phyloP scores from a whole-genome alignment of 176 grass and related monocot species.

The Oryza longistaminata region DNA sequence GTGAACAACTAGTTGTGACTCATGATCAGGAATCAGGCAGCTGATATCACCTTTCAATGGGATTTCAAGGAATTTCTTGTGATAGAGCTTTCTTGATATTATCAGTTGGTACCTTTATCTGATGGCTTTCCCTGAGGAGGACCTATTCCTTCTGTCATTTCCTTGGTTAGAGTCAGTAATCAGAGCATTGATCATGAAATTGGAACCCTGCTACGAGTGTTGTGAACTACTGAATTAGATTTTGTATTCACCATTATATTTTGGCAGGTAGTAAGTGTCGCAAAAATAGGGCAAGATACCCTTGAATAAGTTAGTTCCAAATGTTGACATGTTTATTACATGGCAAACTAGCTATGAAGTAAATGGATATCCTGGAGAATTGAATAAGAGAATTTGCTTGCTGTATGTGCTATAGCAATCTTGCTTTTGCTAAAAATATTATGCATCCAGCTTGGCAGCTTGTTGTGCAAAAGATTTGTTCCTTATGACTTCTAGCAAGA shows the following conservation, averaged over 20 bases:
- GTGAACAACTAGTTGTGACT: background rate
- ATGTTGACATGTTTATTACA: background rate
- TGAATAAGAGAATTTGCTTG: background rate
- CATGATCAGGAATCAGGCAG: background rate
- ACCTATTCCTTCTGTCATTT: background rate
- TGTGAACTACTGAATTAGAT: background rate
- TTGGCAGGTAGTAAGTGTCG: background rate
- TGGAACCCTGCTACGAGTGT: background rate
- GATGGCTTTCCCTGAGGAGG: background rate
- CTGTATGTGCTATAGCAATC: background rate
- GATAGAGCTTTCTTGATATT: background rate
- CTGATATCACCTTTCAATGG: background rate
- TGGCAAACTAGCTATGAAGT: background rate
- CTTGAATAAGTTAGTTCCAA: background rate
- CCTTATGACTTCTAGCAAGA: background rate
- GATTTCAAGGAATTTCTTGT: background rate
- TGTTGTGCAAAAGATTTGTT: background rate
- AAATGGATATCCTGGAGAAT: background rate
- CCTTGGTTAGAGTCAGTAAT: background rate
- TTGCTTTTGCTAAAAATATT: background rate
- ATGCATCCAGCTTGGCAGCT: background rate
- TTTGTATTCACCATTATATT: background rate
- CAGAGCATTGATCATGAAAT: constrained; percentile 5
- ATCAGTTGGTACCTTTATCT: background rate
- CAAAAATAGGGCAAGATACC: too few species aligned